These are phyloP conservation scores for Lasiosphaeria ovina DNA, from an alignment of 495 filamentous ascomycete species.

Conservation along the genomic window DNA sequence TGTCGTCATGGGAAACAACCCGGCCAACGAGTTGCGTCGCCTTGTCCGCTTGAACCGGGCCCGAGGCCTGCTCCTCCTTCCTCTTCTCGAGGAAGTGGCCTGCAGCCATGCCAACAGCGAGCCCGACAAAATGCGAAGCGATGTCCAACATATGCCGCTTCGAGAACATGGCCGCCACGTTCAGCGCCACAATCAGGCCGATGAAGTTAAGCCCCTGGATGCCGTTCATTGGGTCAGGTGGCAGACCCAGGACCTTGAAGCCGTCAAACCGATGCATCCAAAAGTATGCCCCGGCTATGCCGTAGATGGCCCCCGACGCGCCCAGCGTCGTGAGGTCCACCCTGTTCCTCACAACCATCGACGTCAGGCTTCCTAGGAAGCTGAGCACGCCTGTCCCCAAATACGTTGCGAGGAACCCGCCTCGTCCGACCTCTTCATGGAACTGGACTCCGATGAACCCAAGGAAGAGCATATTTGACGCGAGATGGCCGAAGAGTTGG, in stretches of 20 bases:
- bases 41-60: not conserved
- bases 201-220: constrained; percentile 52
- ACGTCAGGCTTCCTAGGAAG: constrained; percentile 60
- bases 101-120: constrained; percentile 48
- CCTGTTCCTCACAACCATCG: constrained; percentile 50
- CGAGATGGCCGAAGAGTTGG: constrained; percentile 59
- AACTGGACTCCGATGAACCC: constrained; percentile 53
- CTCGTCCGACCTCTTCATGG: constrained; percentile 85
- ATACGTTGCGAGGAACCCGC: constrained; percentile 78
- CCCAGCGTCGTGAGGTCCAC: constrained; percentile 54
- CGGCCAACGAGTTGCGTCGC: not conserved
- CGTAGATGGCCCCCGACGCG: constrained; percentile 70
- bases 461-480: constrained; percentile 64
- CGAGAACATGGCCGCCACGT: constrained; percentile 45
- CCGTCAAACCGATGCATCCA: constrained; percentile 58
- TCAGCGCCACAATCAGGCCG: constrained; percentile 43
- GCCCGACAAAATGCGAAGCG: constrained; percentile 70
- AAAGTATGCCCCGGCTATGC: constrained; percentile 65
- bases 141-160: constrained; percentile 54
- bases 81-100: constrained; percentile 33
- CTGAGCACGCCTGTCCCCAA: constrained; percentile 64
- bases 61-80: constrained; percentile 17
- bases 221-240: constrained; percentile 48
- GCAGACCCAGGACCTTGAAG: constrained; percentile 51
- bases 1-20: not conserved